These are phyloP conservation scores for Trichoderma hamatum DNA, from an alignment of 2,329 filamentous ascomycete genomes.

Conservation along the genomic window DNA sequence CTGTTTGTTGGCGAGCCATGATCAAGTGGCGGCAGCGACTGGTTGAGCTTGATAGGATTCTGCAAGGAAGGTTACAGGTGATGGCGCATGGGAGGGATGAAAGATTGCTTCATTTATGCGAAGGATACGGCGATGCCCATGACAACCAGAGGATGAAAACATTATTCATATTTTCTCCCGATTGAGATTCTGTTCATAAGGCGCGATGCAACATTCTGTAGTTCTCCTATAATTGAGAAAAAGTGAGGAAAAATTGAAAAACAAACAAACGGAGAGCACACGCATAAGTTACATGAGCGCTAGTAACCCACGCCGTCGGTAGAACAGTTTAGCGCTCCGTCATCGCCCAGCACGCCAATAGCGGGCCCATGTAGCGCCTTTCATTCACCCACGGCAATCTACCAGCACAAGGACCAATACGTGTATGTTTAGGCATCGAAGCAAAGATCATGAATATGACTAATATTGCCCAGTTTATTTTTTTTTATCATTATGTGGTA, in stretches of 20 bases:
- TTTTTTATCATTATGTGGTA: background rate
- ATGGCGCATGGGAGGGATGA: background rate
- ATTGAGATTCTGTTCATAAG: background rate
- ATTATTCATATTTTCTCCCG: background rate
- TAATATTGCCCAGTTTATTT: background rate
- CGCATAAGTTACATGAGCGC: background rate
- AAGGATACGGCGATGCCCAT: background rate
- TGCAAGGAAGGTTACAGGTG: background rate
- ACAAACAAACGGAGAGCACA: background rate
- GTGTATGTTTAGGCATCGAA: no score
- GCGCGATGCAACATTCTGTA: background rate
- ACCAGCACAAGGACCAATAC: background rate
- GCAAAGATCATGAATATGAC: background rate
- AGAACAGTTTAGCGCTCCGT: background rate
- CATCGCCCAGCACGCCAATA: background rate
- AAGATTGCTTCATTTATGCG: background rate
- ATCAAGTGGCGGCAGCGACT: background rate
- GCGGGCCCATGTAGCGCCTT: background rate
- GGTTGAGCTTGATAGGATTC: background rate
- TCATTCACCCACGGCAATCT: background rate
- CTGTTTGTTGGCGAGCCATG: conserved; percentile 30
- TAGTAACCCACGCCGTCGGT: background rate
- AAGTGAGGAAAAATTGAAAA: background rate
- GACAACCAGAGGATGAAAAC: background rate
- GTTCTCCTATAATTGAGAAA: background rate